Percentiles rank a stretch among this genome's conserved stretches.
Conservation (phyloP, 768 basidiomycete genomes). For the Collybia mongolica region DNA sequence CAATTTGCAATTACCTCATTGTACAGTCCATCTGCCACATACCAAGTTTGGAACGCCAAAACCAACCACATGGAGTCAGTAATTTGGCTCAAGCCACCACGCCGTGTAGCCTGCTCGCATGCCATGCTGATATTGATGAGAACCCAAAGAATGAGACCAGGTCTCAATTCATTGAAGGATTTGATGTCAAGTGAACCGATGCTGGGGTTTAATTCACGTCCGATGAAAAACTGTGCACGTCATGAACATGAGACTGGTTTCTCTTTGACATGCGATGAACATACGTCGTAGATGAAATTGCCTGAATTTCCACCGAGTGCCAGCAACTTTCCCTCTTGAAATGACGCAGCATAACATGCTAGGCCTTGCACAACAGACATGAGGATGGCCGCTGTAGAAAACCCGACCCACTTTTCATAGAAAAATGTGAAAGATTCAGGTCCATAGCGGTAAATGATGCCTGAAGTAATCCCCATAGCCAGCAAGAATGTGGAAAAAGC, state of each 20-base stretch:
- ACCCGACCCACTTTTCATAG: conserved; percentile 90
- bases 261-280: conserved; percentile 26
- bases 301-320: conserved; percentile 93
- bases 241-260: conserved; percentile 1
- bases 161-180: conserved; percentile 84
- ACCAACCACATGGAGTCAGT: conserved; percentile 95
- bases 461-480: conserved; percentile 69
- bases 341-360: conserved; percentile 71
- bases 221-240: conserved; percentile 83
- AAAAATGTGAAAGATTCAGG: conserved; percentile 83
- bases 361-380: conserved; percentile 78
- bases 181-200: conserved; percentile 67
- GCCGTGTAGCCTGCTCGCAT: conserved; percentile 85
- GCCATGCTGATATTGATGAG: conserved; percentile 88
- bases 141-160: conserved; percentile 90
- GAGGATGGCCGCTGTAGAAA: conserved; percentile 76
- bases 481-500: conserved; percentile 88
- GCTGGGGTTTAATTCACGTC: conserved; percentile 91
- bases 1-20: conserved; percentile 67
- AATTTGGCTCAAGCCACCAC: conserved; percentile 60
- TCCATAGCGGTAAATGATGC: conserved; percentile 72
- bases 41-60: conserved; percentile 80
- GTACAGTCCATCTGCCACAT: conserved; percentile 84
- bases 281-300: conserved; percentile 85
- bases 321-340: conserved; percentile 65